Conservation (phyloP, 2,329 filamentous ascomycete genomes). For the Celoporthe dispersa region DNA sequence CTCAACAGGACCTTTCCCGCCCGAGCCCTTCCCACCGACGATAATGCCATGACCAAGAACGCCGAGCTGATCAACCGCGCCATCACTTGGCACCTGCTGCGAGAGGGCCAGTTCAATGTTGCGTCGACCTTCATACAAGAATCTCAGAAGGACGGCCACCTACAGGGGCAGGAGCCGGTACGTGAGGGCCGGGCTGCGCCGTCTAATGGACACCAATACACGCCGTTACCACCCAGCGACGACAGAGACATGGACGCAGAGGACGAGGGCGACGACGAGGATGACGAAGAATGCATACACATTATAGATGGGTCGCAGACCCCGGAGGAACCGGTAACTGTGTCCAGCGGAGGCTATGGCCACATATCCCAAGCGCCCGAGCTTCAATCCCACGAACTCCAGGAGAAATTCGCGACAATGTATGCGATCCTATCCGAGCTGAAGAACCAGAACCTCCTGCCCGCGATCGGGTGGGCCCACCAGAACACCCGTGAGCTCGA, state of each 20-base stretch:
- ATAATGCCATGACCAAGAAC: slow-evolving; percentile 79
- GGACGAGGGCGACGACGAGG: slow-evolving; percentile 12
- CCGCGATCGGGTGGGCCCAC: slow-evolving; percentile 87
- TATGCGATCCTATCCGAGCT: slow-evolving; percentile 85
- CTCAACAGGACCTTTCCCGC: slow-evolving; percentile 68
- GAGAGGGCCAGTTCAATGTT: slow-evolving; percentile 90
- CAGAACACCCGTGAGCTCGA: slow-evolving; percentile 73
- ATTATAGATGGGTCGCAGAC: slow-evolving; percentile 8
- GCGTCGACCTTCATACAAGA: slow-evolving; percentile 85
- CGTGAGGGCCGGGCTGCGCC: not conserved
- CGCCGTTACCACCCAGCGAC: slow-evolving; percentile 12
- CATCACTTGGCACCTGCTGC: slow-evolving; percentile 93
- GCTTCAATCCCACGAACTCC: slow-evolving; percentile 69
- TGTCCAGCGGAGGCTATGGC: slow-evolving; percentile 31
- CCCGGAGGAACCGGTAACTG: slow-evolving; percentile 6
- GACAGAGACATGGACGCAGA: slow-evolving; percentile 29
- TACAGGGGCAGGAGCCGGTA: slow-evolving; percentile 18
- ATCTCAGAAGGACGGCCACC: slow-evolving; percentile 45
- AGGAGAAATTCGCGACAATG: slow-evolving; percentile 84
- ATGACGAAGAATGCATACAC: slow-evolving; percentile 22
- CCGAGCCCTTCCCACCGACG: slow-evolving; percentile 74
- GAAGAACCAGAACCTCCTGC: slow-evolving; percentile 72
- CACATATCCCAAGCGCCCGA: slow-evolving; percentile 51
- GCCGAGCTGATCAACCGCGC: slow-evolving; percentile 84
- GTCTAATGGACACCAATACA: slow-evolving; percentile 13